Base-by-base conservation (phyloP, 306 rosid genomes). In the Urtica urens region DNA sequence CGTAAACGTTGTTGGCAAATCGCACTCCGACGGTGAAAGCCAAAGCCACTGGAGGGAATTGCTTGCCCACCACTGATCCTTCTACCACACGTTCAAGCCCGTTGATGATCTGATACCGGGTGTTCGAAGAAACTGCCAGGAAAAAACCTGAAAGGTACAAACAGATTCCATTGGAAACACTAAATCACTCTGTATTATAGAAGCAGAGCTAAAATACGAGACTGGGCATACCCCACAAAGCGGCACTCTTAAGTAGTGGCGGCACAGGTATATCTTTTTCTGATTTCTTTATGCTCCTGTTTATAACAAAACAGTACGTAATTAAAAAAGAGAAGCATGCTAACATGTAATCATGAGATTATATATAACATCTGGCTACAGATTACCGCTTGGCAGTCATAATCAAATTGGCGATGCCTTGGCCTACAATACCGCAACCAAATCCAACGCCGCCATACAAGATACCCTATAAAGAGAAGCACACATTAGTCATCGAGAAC, bases 261-360 rank as follows among this genome's bases (percentile, higher is more conserved):
- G 99, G 99, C 49, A 90, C 86, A 11, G 95, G 99, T 70, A 90
- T 66, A 75, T 85, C 95, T 23, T 79, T 73, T 62, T 90, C 94
- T 29, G 95, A 84, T 81, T 81, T 90, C 70, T 55, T 90, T 55
- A 90, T 55, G 58, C 79, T 90, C 85, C 99, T 90, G 84, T 28
- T 31, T 15, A 31, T 13, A 57, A 53, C 10, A 31, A 35, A 11
- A n/a, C 25, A 17, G 21, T 52, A 43, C 23, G 43, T 34, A 10
- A 22, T 27, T 6, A 51, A 52, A 53, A 15, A 16, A 19, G 2
- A 59, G 29, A 6, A 2, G 4, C 3, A 0, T 1, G 7, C 21
- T 35, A 1, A 46, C 29, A 11, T 9, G 52, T 11, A 2, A 41
- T 9, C 11, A 16, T 23, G 22, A 18, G n/a, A n/a, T n/a, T 53